These are phyloP conservation scores for Alnus glutinosa DNA, from an alignment of 306 rosid genomes.

Conservation along the genomic window DNA sequence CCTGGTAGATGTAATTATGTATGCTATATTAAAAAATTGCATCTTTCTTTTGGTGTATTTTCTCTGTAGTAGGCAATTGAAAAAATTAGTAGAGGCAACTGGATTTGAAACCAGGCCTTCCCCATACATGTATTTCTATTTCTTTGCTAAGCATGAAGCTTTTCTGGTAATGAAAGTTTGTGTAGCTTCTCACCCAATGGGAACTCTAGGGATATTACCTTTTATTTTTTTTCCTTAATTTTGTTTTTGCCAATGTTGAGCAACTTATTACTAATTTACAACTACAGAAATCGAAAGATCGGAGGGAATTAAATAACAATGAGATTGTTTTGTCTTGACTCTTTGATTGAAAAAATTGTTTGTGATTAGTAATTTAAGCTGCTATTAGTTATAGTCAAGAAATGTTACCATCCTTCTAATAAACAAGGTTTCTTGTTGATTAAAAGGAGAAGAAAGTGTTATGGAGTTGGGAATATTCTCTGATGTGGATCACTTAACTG, in stretches of 20 bases:
- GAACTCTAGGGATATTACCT: background rate
- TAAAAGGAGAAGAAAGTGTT: background rate
- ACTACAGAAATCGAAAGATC: background rate
- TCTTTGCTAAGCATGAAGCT: background rate
- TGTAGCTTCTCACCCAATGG: background rate
- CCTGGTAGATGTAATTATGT: conserved; percentile 13
- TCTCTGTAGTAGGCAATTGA: background rate
- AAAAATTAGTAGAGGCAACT: background rate
- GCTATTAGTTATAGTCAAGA: background rate
- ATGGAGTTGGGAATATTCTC: background rate
- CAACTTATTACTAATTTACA: background rate
- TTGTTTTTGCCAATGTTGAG: background rate
- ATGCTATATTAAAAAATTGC: conserved; percentile 7
- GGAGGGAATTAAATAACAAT: background rate
- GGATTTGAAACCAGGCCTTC: background rate
- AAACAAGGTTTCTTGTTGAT: background rate
- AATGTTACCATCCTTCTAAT: background rate
- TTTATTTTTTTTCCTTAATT: background rate
- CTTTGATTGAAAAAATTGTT: background rate
- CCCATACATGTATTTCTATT: background rate
- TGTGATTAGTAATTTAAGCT: background rate
- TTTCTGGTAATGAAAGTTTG: background rate
- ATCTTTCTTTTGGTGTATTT: background rate
- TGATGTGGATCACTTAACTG: background rate
- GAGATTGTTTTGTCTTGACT: background rate